phyloP scores from a whole-genome alignment of 1,139 yeast species.

The Candida pseudoviswanathii region DNA sequence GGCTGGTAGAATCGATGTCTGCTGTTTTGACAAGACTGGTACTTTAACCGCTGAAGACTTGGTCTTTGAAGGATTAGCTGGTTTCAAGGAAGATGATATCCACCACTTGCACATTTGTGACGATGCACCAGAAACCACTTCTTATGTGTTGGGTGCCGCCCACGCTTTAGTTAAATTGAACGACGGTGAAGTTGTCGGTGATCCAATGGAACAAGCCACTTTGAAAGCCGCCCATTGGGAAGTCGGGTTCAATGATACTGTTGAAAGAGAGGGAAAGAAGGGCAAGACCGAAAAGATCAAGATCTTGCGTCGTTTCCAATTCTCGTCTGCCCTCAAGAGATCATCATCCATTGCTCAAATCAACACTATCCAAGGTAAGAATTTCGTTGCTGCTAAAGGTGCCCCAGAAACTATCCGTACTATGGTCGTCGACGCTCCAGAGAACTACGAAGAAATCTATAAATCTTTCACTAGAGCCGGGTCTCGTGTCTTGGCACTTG shows the following conservation, averaged over 20 bases:
- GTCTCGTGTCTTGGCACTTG: conserved; percentile 93
- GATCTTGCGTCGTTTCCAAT: conserved; percentile 93
- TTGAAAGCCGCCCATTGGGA: conserved; percentile 86
- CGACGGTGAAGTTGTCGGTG: conserved; percentile 97
- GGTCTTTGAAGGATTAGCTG: conserved; percentile 95
- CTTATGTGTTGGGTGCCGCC: conserved; percentile 85
- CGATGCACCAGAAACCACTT: conserved; percentile 65
- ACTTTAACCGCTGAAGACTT: conserved; percentile 96
- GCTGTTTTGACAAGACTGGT: conserved; percentile 98
- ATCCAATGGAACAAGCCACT: conserved; percentile 98
- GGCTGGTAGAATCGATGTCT: conserved; percentile 97
- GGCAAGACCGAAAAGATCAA: conserved; percentile 57
- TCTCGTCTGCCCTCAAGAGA: conserved; percentile 93
- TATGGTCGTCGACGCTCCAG: conserved; percentile 75
- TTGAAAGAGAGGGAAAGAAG: conserved; percentile 39
- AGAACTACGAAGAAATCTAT: conserved; percentile 79
- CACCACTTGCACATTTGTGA: conserved; percentile 60
- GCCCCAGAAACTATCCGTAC: conserved; percentile 96
- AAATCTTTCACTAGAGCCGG: conserved; percentile 94
- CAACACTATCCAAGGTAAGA: conserved; percentile 50
- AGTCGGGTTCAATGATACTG: conserved; percentile 72
- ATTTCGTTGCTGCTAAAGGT: conserved; percentile 65
- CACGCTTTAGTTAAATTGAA: conserved; percentile 93
- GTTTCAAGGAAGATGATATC: conserved; percentile 58
- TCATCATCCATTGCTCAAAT: conserved; percentile 85